Evolutionary conservation across 305 asterid genomes (phyloP), one percentile per base, ranked within the genome.

Genomic region (Solanum hybrid): DNA sequence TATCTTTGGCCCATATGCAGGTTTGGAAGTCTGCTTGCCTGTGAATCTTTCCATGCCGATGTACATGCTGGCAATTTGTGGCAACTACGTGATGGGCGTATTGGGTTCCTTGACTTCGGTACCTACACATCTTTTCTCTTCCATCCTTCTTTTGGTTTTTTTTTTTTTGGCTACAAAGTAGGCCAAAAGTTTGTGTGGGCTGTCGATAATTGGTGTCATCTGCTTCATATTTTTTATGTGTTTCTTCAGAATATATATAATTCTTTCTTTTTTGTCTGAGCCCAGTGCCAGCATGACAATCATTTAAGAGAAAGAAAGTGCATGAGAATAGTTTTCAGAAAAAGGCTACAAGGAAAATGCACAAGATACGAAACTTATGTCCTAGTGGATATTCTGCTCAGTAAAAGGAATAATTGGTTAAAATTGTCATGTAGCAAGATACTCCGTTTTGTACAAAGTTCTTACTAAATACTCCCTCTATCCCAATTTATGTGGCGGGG

Each of bases 101-200:
- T 97, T 91, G 99, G 98, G 81, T 97, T 97, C 93, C 98, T 97
- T 86, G 99, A 97, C 94, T 97, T 97, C 81, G 99, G 99, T 97
- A 94, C 89, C 56, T 3, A 64, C 64, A 31, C 26, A 6, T 46
- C 42, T 75, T 90, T 72, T 46, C 76, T 71, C 26, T 46, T 10
- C 32, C 7, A 42, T n/a, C 85, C 46, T 22, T 56, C 85, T 76
- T 80, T 64, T 88, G 66, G 32, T 1, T 1, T 34, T 34, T 34
- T 34, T 14, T 20, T 11, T 46, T 77, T 42, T 31, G 72, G 34
- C 69, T 46, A 78, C 35, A 6, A 71, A 26, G 64, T 31, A 42
- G 37, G 38, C 17, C 72, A 29, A 56, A 73, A 7, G 56, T 0
- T 35, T 87, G 24, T 38, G 56, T 73, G 35, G 66, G n/a, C 24